Conservation (phyloP, 2,329 filamentous ascomycete species). For the Dactylellina leptospora region DNA sequence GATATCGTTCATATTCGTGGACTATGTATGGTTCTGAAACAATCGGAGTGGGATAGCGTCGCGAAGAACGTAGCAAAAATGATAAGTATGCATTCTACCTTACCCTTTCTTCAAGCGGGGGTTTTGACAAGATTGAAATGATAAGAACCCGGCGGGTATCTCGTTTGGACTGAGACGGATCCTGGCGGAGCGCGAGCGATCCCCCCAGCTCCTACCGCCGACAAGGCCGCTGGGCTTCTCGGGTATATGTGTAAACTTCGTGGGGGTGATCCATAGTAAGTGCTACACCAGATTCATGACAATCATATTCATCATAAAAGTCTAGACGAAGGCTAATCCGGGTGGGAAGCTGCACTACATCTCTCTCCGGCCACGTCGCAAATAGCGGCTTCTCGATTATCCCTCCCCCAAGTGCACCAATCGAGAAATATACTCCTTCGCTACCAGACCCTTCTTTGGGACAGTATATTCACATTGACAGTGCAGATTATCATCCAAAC, state of each 20-base stretch:
- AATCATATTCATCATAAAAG: background rate
- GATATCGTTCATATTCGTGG: constrained; percentile 37
- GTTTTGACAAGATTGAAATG: background rate
- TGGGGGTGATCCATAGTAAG: constrained; percentile 42
- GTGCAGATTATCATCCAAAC: constrained; percentile 2
- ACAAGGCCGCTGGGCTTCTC: constrained; percentile 1
- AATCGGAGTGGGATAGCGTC: constrained; percentile 19
- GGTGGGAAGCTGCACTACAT: background rate
- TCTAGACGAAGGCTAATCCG: background rate
- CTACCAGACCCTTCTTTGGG: background rate
- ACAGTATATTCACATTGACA: constrained; percentile 12
- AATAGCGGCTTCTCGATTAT: constrained; percentile 17
- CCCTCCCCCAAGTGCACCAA: background rate
- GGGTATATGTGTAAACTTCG: constrained; percentile 34
- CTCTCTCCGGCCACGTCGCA: constrained; percentile 12
- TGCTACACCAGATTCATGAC: background rate
- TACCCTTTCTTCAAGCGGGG: background rate
- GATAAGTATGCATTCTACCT: constrained; percentile 13
- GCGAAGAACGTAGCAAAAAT: constrained; percentile 32
- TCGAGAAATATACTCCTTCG: background rate
- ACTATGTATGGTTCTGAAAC: constrained; percentile 26
- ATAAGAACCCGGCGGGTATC: constrained; percentile 28
- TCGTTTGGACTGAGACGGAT: constrained; percentile 40
- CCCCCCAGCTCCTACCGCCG: constrained; percentile 16
- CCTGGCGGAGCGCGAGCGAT: constrained; percentile 24